phyloP scores from a whole-genome alignment of 495 filamentous ascomycete genomes.

The Ascodesmis nigricans region DNA sequence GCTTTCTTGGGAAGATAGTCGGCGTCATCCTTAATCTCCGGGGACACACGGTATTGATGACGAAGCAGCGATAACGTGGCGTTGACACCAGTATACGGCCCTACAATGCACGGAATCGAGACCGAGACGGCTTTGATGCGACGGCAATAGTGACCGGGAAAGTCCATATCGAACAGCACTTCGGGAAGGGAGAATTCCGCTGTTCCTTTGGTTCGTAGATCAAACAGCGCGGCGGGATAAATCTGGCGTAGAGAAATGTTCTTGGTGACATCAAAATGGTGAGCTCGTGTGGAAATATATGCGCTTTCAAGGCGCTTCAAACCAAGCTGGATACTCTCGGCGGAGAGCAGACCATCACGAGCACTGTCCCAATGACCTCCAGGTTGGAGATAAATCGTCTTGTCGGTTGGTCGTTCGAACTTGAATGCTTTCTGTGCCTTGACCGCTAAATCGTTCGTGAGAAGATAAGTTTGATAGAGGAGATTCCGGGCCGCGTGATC shows the following conservation, averaged over 20 bases:
- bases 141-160: conserved; percentile 27
- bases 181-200: conserved; percentile 20
- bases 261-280: conserved; percentile 25
- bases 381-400: background rate
- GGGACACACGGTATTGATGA: conserved; percentile 5
- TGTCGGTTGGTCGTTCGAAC: conserved; percentile 10
- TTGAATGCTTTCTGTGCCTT: conserved; percentile 14
- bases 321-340: conserved; percentile 13
- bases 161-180: conserved; percentile 26
- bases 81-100: conserved; percentile 20
- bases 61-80: conserved; percentile 11
- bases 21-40: no score
- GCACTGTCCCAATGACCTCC: conserved; percentile 16
- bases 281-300: conserved; percentile 9
- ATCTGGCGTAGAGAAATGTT: conserved; percentile 21
- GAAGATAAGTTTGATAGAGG: conserved; percentile 13
- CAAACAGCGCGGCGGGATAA: conserved; percentile 17
- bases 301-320: conserved; percentile 20
- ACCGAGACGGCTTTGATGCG: conserved; percentile 18
- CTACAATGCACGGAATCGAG: conserved; percentile 20
- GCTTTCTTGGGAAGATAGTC: no score
- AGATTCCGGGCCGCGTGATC: conserved; percentile 5
- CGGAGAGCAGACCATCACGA: conserved; percentile 21
- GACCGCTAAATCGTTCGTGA: conserved; percentile 11
- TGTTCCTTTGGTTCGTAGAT: conserved; percentile 13